A percentile compares a stretch with the other conserved stretches of the same genome.
phyloP scores from a whole-genome alignment of 2,329 filamentous ascomycete genomes.

The Aureobasidium uvarum region DNA sequence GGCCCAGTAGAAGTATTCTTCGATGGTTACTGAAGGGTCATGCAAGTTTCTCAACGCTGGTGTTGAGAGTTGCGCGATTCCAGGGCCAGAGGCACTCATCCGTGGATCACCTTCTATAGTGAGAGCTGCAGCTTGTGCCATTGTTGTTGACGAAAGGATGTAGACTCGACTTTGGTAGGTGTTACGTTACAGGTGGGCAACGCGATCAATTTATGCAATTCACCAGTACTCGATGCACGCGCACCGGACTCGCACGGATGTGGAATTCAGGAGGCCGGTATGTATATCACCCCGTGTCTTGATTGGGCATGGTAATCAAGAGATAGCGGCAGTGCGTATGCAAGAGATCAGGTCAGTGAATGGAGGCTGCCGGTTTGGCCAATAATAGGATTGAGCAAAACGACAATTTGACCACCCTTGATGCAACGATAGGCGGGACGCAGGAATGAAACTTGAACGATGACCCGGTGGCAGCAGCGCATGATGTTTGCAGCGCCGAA shows the following conservation, averaged over 20 bases:
- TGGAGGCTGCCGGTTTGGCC: background rate
- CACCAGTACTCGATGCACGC: background rate
- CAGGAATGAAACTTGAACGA: background rate
- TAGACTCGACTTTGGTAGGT: background rate
- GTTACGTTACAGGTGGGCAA: background rate
- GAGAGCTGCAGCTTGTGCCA: constrained; percentile 18
- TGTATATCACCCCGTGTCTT: background rate
- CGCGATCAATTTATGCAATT: background rate
- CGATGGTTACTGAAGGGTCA: constrained; percentile 38
- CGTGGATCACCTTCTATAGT: constrained; percentile 26
- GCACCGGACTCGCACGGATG: background rate
- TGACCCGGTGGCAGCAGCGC: constrained; percentile 9
- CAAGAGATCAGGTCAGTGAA: background rate
- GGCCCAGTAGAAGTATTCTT: constrained; percentile 46
- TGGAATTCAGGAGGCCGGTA: background rate
- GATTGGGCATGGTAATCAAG: background rate
- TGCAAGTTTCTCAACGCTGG: constrained; percentile 25
- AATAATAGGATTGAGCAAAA: background rate
- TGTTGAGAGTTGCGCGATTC: background rate
- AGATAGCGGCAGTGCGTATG: constrained; percentile 7
- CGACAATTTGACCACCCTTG: background rate
- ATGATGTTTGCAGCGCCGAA: background rate
- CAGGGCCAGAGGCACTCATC: background rate
- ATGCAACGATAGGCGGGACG: background rate
- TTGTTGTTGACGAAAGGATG: background rate